Evolutionary conservation across 495 filamentous ascomycete species (phyloP).

Genomic region (Podospora appendiculata): DNA sequence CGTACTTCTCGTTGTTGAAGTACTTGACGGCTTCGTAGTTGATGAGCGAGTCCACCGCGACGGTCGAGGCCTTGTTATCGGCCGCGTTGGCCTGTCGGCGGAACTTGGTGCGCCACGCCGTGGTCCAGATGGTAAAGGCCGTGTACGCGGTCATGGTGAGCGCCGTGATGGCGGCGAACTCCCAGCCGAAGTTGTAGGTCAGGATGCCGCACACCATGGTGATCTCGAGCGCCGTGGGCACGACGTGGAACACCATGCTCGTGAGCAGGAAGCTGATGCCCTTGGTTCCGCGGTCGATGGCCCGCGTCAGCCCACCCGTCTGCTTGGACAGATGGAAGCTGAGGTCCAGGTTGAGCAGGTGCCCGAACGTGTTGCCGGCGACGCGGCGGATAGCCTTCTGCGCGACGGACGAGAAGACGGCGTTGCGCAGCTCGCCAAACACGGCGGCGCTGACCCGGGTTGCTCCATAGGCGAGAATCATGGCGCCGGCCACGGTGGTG

Average conservation of each 20-base stretch:
- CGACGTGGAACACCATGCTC: constrained; percentile 97
- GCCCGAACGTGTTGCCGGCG: constrained; percentile 85
- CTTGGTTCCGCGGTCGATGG: constrained; percentile 94
- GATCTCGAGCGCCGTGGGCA: constrained; percentile 91
- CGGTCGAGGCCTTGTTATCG: constrained; percentile 90
- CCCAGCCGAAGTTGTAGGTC: constrained; percentile 88
- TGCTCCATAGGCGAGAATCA: constrained; percentile 86
- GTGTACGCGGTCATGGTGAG: constrained; percentile 89
- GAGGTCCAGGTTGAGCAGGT: constrained; percentile 80
- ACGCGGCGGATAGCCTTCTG: constrained; percentile 93
- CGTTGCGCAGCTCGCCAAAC: constrained; percentile 89
- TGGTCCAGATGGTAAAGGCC: constrained; percentile 90
- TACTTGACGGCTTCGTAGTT: constrained; percentile 99
- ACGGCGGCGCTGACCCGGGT: constrained; percentile 80
- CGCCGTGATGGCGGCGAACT: constrained; percentile 88
- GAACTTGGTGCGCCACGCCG: constrained; percentile 95
- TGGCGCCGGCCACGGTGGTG: constrained; percentile 77
- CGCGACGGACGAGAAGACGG: constrained; percentile 91
- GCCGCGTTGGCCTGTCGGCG: constrained; percentile 89
- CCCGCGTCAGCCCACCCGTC: constrained; percentile 87
- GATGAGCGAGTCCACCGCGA: constrained; percentile 92
- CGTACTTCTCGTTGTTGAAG: constrained; percentile 97
- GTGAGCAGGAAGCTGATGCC: constrained; percentile 94
- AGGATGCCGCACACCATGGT: constrained; percentile 87
- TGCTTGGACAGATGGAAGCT: constrained; percentile 91